Conservation (phyloP, 2,329 filamentous ascomycete genomes). For the Phaeosphaeria sp. region DNA sequence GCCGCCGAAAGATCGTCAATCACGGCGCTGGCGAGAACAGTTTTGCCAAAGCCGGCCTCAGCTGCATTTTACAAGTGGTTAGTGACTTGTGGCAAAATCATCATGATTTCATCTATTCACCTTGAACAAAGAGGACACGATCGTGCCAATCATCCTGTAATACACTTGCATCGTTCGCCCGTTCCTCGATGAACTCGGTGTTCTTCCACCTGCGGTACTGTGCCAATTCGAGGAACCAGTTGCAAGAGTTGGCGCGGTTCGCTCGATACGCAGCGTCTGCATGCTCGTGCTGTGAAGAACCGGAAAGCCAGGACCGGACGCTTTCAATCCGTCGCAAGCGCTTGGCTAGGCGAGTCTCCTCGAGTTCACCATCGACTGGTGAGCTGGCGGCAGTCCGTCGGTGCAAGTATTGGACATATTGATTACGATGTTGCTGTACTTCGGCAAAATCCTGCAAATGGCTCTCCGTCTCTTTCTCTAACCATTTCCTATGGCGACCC, state of each 20-base stretch:
- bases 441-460: slow-evolving; percentile 22
- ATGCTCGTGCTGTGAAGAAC: slow-evolving; percentile 13
- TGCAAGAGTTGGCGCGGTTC: slow-evolving; percentile 23
- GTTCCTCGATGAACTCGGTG: slow-evolving; percentile 18
- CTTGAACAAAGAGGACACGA: slow-evolving; percentile 40
- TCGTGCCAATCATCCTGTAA: slow-evolving; percentile 32
- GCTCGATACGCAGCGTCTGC: slow-evolving; percentile 12
- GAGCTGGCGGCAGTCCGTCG: slow-evolving; percentile 12
- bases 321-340: slow-evolving; percentile 34
- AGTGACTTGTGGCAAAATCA: background rate
- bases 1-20: slow-evolving; percentile 28
- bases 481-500: slow-evolving; percentile 30
- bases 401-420: slow-evolving; percentile 28
- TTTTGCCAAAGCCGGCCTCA: slow-evolving; percentile 40
- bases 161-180: slow-evolving; percentile 23
- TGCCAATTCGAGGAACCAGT: slow-evolving; percentile 32
- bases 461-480: slow-evolving; percentile 28
- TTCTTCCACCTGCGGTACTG: slow-evolving; percentile 36
- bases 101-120: slow-evolving; percentile 13
- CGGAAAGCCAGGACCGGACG: slow-evolving; percentile 33
- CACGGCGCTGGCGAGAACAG: slow-evolving; percentile 29
- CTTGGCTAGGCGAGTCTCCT: slow-evolving; percentile 28
- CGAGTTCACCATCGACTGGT: slow-evolving; percentile 12
- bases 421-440: slow-evolving; percentile 22
- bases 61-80: slow-evolving; percentile 19